Base-by-base conservation (phyloP, 2,329 filamentous ascomycete genomes). In the Penicillium sp. region DNA sequence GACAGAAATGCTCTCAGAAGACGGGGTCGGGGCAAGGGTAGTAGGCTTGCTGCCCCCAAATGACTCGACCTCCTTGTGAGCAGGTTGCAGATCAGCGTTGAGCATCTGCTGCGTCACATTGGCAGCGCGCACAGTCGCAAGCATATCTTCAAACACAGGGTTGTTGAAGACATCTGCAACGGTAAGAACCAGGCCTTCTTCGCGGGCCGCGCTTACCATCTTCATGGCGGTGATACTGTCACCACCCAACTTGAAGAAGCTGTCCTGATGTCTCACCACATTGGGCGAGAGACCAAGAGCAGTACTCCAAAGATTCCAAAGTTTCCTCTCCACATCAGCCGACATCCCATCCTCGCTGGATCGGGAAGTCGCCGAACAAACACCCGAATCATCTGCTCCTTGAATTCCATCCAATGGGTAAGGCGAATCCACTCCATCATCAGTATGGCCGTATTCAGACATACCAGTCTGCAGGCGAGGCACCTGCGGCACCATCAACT, bases 81-180 rank as follows among this genome's bases (percentile, higher is more conserved):
- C 35, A 13, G 55, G 40, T 31, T 59, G 52, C n/a, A 59, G 49
- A 40, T 59, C 57, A 1, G 35, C 52, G 24, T 59, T 51, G 16
- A 59, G 40, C 37, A 54, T 54, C 28, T 57, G 55, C 41, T 60
- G 56, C 5, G 55, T 60, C 18, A 49, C 45, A 35, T 58, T 59
- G 14, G 57, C 56, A 2, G 55, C 55, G 18, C 54, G 61, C 40
- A 67, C 50, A 38, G 61, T 58, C 3, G 58, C 53, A 26, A 69
- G 50, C 68, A 71, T 69, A 36, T 70, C 66, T 41, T 66, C 65
- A 35, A 71, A 70, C 0, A 68, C 58, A 20, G 67, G 68, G 43
- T 71, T 67, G 34, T 64, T 62, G 61, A 74, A 74, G 31, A 73
- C 66, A 52, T 73, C 69, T 4, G 69, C 68, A 14, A 74, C 69